Evolutionary conservation across 257 asterid species (phyloP).

Genomic region (Capsicum rhomboideum): DNA sequence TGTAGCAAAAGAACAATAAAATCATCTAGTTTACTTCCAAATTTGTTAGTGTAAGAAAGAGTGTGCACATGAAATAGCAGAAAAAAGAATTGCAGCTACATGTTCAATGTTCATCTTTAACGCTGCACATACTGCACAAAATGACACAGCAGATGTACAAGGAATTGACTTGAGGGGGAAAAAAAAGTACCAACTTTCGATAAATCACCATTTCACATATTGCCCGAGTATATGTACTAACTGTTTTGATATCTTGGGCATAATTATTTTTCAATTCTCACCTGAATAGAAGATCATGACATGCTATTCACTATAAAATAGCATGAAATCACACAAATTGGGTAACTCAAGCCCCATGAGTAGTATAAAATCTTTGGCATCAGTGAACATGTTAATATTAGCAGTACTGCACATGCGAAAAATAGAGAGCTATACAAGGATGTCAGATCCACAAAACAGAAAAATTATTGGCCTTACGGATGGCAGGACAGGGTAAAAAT

Average conservation of each 20-base stretch:
- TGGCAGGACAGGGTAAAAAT: not conserved
- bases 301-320: not conserved
- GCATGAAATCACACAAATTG: not conserved
- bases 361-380: not conserved
- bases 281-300: not conserved
- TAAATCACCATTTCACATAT: not conserved
- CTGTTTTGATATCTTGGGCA: not conserved
- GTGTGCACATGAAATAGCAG: not conserved
- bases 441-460: not conserved
- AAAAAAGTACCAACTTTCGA: not conserved
- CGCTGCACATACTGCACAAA: not conserved
- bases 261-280: not conserved
- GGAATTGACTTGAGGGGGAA: not conserved
- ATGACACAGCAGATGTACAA: not conserved
- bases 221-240: not conserved
- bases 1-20: not conserved
- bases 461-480: not conserved
- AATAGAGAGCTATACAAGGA: not conserved
- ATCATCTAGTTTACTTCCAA: not conserved
- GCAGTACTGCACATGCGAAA: not conserved
- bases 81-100: not conserved
- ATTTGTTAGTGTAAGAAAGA: not conserved
- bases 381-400: not conserved
- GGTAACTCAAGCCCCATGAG: not conserved
- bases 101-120: not conserved